A percentile compares a stretch with the other conserved stretches of the same genome.
These are phyloP conservation scores for Blattamonas nauphoetae DNA, from an alignment of 78 protist genomes.

Conservation along the genomic window DNA sequence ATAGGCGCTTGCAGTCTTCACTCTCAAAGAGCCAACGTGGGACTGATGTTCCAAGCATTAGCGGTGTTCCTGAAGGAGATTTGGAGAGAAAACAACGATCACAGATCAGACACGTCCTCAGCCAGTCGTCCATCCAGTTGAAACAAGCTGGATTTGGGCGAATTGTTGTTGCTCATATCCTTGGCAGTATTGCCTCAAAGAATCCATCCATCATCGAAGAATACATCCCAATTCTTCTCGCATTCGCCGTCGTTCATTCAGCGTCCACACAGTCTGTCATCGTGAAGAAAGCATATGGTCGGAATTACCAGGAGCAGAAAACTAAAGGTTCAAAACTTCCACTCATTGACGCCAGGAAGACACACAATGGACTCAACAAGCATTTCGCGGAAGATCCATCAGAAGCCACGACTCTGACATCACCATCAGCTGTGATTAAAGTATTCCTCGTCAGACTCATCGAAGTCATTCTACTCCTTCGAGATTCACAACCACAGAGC, in stretches of 20 bases:
- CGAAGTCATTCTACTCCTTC: too few relatives aligned
- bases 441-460: too few relatives aligned
- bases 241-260: not conserved
- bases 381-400: too few relatives aligned
- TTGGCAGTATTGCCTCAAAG: not conserved
- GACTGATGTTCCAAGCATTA: not conserved
- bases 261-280: not conserved
- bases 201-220: not conserved
- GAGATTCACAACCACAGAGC: too few relatives aligned
- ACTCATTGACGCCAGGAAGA: too few relatives aligned
- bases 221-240: not conserved
- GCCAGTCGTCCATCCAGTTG: not conserved
- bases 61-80: not conserved
- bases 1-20: not conserved
- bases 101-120: not conserved
- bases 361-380: too few relatives aligned
- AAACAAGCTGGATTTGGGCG: not conserved
- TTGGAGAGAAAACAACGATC: not conserved
- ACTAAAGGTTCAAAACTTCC: too few relatives aligned
- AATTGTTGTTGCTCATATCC: not conserved
- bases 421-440: too few relatives aligned
- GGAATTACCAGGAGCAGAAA: too few relatives aligned
- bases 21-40: not conserved
- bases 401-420: too few relatives aligned
- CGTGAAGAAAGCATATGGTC: too few relatives aligned